Conservation (phyloP, 257 asterid genomes). For the Primulina eburnea region DNA sequence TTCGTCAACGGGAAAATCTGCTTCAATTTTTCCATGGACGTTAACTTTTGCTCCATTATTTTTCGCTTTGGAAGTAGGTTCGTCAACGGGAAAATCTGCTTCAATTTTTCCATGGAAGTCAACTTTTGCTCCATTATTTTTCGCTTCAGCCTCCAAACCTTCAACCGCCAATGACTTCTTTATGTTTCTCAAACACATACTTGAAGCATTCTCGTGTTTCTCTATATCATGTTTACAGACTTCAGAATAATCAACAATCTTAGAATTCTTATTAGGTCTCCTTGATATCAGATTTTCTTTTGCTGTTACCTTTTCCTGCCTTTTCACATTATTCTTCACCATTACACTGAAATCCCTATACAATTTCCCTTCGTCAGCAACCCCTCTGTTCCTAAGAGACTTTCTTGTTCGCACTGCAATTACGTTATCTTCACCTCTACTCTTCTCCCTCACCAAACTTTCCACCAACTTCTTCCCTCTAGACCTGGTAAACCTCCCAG, state of each 20-base stretch:
- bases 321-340: constrained; percentile 24
- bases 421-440: constrained; percentile 32
- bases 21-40: constrained; percentile 10
- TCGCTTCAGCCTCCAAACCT: constrained; percentile 24
- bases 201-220: constrained; percentile 20
- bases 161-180: constrained; percentile 15
- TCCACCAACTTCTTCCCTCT: constrained; percentile 29
- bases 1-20: constrained; percentile 21
- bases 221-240: constrained; percentile 8
- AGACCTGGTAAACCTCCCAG: constrained; percentile 35
- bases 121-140: constrained; percentile 18
- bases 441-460: constrained; percentile 23
- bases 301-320: constrained; percentile 16
- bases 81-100: no score
- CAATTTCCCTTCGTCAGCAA: constrained; percentile 23
- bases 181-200: constrained; percentile 20
- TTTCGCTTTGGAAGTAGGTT: no score
- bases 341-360: constrained; percentile 16
- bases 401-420: constrained; percentile 19
- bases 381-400: constrained; percentile 32
- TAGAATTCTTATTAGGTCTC: constrained; percentile 40
- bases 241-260: constrained; percentile 25
- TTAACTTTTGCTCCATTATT: constrained; percentile 18
- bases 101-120: constrained; percentile 10
- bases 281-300: constrained; percentile 23